These are phyloP conservation scores for Circinella umbellata DNA, from an alignment of 371 early-diverging fungal species.

Conservation along the genomic window DNA sequence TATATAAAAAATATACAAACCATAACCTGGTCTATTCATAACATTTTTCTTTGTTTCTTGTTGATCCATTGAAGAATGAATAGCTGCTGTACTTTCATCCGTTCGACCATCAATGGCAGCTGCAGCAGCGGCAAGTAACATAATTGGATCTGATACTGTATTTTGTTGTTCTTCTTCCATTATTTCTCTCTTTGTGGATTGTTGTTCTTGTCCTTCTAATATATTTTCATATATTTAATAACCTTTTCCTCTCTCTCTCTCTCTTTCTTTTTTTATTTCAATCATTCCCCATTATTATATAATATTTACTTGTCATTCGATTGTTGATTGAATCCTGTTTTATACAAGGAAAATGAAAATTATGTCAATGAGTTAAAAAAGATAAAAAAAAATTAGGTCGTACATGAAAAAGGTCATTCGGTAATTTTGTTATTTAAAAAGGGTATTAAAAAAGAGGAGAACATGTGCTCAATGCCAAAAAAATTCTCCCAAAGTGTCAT, in stretches of 20 bases:
- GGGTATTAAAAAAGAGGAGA: no score
- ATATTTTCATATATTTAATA: background rate
- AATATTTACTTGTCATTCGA: background rate
- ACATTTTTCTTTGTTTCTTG: background rate
- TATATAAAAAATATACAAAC: background rate
- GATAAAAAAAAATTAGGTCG: background rate
- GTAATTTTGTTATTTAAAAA: background rate
- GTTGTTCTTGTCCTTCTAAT: background rate
- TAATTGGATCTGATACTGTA: slow-evolving; percentile 39
- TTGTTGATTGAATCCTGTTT: background rate
- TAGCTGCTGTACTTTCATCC: background rate
- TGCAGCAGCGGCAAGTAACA: slow-evolving; percentile 51
- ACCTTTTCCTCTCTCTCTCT: background rate
- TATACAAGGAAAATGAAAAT: background rate
- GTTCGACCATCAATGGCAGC: slow-evolving; percentile 36
- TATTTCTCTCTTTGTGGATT: no score
- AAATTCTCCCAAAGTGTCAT: background rate
- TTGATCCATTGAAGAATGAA: background rate
- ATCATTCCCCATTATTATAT: background rate
- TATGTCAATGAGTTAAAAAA: background rate
- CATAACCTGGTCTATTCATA: background rate
- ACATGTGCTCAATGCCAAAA: slow-evolving; percentile 6
- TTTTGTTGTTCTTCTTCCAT: background rate
- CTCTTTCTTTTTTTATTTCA: background rate
- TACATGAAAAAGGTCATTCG: slow-evolving; percentile 1